Evolutionary conservation across 2,329 filamentous ascomycete species (phyloP).

Genomic region (Remersonia thermophila): DNA sequence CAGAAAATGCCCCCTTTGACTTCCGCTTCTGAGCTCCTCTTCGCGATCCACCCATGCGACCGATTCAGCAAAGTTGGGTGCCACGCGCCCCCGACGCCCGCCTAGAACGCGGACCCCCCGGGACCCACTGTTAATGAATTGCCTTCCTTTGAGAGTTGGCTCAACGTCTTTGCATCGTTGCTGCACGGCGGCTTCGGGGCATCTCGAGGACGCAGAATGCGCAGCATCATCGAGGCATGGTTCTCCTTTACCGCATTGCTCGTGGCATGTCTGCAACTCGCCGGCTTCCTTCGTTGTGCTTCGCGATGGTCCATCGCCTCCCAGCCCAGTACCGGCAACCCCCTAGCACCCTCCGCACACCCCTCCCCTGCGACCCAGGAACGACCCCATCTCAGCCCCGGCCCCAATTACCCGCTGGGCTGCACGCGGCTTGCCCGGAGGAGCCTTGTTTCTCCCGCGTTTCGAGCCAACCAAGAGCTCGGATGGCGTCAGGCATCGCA

Average conservation of each 20-base stretch:
- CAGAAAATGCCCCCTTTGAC: conserved; percentile 20
- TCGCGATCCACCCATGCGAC: conserved; percentile 19
- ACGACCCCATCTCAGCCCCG: conserved; percentile 13
- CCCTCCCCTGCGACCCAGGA: conserved; percentile 9
- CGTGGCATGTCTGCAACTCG: too few relatives aligned
- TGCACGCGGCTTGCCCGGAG: conserved; percentile 13
- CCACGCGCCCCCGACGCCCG: conserved; percentile 16
- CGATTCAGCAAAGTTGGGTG: conserved; percentile 18
- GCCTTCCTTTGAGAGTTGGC: too few relatives aligned
- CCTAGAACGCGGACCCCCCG: conserved; percentile 11
- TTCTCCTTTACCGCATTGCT: too few relatives aligned
- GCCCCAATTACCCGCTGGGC: conserved; percentile 16
- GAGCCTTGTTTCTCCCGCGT: not conserved
- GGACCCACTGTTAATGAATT: not conserved
- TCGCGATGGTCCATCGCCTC: too few relatives aligned
- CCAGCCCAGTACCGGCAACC: not conserved
- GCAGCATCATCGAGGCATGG: too few relatives aligned
- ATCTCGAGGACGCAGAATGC: too few relatives aligned
- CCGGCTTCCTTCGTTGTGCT: too few relatives aligned
- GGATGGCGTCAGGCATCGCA: not conserved
- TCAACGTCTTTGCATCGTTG: too few relatives aligned
- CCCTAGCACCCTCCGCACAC: conserved; percentile 11
- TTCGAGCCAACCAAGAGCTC: conserved; percentile 5
- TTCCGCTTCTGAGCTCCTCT: conserved; percentile 16
- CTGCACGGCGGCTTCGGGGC: too few relatives aligned